Evolutionary conservation across 345 rosid species (phyloP).

Genomic region (Eucalyptus curtisii): DNA sequence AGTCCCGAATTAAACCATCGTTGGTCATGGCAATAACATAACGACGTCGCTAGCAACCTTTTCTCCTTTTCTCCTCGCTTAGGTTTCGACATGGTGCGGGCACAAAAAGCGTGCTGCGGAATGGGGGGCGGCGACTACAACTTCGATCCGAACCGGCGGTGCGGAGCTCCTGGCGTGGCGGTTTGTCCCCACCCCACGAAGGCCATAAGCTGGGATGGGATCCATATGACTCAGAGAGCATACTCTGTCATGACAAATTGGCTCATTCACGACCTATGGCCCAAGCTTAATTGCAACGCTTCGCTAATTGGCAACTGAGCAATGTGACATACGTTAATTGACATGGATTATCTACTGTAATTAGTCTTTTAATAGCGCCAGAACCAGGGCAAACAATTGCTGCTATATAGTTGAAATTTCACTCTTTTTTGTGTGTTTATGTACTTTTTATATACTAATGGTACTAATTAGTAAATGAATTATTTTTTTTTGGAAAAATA

Average conservation of each 20-base stretch:
- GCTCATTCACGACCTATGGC: neutral
- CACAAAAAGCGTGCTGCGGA: neutral
- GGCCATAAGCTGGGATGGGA: conserved; percentile 17
- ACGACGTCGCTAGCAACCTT: neutral
- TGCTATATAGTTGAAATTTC: neutral
- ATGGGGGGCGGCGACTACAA: neutral
- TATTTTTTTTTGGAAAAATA: no score
- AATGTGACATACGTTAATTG: neutral
- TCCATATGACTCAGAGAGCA: neutral
- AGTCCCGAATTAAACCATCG: neutral
- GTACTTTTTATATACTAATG: neutral
- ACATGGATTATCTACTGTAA: neutral
- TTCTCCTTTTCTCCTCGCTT: no score
- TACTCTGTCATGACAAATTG: neutral
- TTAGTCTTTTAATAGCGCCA: neutral
- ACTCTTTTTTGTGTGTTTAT: neutral
- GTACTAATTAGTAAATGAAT: neutral
- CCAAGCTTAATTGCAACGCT: neutral
- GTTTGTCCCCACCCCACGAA: conserved; percentile 1
- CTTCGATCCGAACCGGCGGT: neutral
- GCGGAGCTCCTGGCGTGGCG: neutral
- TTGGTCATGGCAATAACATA: neutral
- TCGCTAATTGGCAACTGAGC: neutral
- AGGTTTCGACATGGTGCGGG: neutral
- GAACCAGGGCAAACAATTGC: neutral